phyloP scores from a whole-genome alignment of 1,284 basidiomycete species.

The Mycosarcoma mackinlayi region DNA sequence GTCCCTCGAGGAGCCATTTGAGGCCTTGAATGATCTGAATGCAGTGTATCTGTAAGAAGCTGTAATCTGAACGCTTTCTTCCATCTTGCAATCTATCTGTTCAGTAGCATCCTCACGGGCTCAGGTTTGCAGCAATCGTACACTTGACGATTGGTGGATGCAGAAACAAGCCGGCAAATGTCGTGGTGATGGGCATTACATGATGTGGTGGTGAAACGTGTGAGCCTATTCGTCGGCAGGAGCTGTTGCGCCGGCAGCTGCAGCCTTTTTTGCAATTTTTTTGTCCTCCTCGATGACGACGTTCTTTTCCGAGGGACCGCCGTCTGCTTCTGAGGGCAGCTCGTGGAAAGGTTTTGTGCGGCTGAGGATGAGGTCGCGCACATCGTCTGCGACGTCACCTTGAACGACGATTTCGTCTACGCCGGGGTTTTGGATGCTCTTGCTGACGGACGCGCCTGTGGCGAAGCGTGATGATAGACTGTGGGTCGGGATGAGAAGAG shows the following conservation, averaged over 20 bases:
- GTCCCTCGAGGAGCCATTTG: conserved; percentile 54
- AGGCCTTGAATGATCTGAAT: conserved; percentile 47
- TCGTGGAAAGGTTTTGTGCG: conserved; percentile 63
- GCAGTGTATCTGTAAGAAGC: conserved; percentile 58
- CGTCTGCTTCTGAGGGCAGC: conserved; percentile 58
- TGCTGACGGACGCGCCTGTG: conserved; percentile 66
- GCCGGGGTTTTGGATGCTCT: conserved; percentile 61
- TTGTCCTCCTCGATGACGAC: conserved; percentile 65
- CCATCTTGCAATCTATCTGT: too few species aligned
- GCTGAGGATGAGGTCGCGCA: conserved; percentile 53
- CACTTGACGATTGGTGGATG: too few species aligned
- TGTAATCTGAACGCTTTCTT: too few species aligned
- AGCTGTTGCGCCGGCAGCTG: conserved; percentile 21
- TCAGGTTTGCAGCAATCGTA: too few species aligned
- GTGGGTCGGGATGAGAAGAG: neutral
- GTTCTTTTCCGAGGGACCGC: conserved; percentile 58
- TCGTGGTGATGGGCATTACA: too few species aligned
- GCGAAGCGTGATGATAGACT: conserved; percentile 64
- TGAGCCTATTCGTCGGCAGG: conserved; percentile 23
- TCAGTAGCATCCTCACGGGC: too few species aligned
- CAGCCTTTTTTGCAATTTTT: conserved; percentile 55
- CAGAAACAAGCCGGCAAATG: too few species aligned
- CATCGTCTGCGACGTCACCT: conserved; percentile 66
- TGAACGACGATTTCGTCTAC: conserved; percentile 67
- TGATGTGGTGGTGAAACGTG: too few species aligned